Evolutionary conservation across 2,329 filamentous ascomycete genomes (phyloP).

Genomic region (Ploettnerulaceae sp.): DNA sequence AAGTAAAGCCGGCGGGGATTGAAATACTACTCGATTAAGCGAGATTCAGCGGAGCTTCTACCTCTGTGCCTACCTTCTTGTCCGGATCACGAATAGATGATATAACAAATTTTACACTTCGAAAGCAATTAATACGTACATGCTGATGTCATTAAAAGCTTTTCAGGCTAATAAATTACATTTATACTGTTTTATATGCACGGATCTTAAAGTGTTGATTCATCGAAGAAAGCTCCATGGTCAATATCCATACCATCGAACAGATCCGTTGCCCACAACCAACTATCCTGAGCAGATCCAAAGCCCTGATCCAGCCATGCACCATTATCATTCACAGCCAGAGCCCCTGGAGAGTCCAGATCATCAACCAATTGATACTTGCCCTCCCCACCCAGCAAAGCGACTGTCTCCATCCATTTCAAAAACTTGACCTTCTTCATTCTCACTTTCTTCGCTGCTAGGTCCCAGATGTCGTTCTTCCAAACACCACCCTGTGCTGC

Average conservation of each 20-base stretch:
- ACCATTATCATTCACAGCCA: neutral
- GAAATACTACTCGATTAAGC: no score
- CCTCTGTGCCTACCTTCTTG: no score
- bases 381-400: neutral
- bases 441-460: constrained; percentile 44
- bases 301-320: constrained; percentile 40
- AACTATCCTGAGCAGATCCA: neutral
- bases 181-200: no score
- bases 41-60: no score
- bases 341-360: neutral
- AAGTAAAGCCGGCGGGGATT: no score
- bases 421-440: constrained; percentile 44
- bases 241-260: constrained; percentile 3
- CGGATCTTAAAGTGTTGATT: no score
- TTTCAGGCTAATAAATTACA: no score
- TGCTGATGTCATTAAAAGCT: no score
- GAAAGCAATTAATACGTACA: no score
- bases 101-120: no score
- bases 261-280: constrained; percentile 2
- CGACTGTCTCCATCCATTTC: constrained; percentile 17
- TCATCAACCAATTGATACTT: neutral
- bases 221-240: neutral
- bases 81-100: no score
- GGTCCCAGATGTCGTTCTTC: constrained; percentile 45
- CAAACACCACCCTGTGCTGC: constrained; percentile 28